phyloP scores from a whole-genome alignment of 2,329 filamentous ascomycete genomes.

The Teratosphaeria zuluensis region DNA sequence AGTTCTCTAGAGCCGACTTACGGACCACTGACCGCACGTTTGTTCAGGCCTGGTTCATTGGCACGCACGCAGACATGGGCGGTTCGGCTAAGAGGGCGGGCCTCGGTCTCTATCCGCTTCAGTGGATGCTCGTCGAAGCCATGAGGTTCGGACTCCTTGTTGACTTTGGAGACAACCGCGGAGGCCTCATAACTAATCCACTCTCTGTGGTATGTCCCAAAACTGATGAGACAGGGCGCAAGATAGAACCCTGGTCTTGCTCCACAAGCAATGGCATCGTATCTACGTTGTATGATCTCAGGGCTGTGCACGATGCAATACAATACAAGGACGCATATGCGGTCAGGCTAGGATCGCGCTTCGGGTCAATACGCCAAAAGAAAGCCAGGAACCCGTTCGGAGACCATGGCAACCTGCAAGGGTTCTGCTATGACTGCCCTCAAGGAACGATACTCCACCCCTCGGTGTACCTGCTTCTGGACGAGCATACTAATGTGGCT shows the following conservation, averaged over 20 bases:
- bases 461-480: conserved; percentile 24
- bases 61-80: conserved; percentile 30
- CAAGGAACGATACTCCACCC: conserved; percentile 27
- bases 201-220: conserved; percentile 10
- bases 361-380: conserved; percentile 10
- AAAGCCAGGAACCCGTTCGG: conserved; percentile 11
- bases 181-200: conserved; percentile 1
- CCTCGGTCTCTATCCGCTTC: conserved; percentile 32
- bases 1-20: conserved; percentile 9
- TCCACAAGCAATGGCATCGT: conserved; percentile 11
- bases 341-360: conserved; percentile 8
- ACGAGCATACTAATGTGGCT: conserved; percentile 18
- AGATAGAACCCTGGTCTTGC: conserved; percentile 7
- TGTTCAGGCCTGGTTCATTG: conserved; percentile 34
- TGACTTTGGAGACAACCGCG: conserved; percentile 7
- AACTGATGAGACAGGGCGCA: conserved; percentile 1
- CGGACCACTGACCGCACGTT: conserved; percentile 16
- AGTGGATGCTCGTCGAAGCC: conserved; percentile 33
- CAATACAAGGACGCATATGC: conserved; percentile 7
- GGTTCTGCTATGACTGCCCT: conserved; percentile 17
- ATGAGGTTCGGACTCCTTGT: conserved; percentile 23
- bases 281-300: conserved; percentile 15
- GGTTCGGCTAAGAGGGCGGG: conserved; percentile 29
- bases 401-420: conserved; percentile 8
- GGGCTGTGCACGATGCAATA: conserved; percentile 10